A percentile compares a stretch with the other conserved stretches of the same genome.
Evolutionary conservation across 1,139 yeast species (phyloP).

Genomic region (Kurtzmaniella natalensis): DNA sequence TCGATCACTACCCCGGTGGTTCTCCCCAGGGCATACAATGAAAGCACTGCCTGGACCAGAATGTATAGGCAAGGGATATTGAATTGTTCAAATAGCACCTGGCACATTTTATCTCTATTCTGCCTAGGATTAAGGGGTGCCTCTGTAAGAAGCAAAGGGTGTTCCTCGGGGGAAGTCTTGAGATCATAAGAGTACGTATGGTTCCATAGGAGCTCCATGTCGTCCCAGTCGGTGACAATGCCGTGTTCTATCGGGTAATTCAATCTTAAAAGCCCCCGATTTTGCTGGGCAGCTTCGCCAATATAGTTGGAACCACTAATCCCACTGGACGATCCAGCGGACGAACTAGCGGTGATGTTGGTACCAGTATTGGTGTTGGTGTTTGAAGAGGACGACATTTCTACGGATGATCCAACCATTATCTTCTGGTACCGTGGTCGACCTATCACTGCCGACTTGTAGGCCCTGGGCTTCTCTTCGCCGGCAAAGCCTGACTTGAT

Average conservation of each 20-base stretch:
- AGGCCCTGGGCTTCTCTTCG: slow-evolving; percentile 70
- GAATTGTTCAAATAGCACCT: slow-evolving; percentile 77
- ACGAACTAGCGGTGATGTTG: slow-evolving; percentile 4
- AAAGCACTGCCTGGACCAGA: slow-evolving; percentile 77
- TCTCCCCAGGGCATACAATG: slow-evolving; percentile 83
- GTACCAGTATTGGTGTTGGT: slow-evolving; percentile 24
- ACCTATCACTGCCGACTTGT: slow-evolving; percentile 57
- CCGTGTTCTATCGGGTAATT: slow-evolving; percentile 80
- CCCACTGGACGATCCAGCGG: slow-evolving; percentile 6
- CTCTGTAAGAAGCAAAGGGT: slow-evolving; percentile 74
- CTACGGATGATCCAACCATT: slow-evolving; percentile 76
- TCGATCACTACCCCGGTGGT: slow-evolving; percentile 90
- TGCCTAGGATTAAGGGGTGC: slow-evolving; percentile 78
- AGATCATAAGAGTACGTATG: slow-evolving; percentile 58
- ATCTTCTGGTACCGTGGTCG: slow-evolving; percentile 77
- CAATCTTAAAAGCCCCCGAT: slow-evolving; percentile 69
- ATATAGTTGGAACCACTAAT: slow-evolving; percentile 46
- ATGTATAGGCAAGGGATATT: slow-evolving; percentile 85
- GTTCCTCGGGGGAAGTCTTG: slow-evolving; percentile 46
- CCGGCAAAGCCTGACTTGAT: slow-evolving; percentile 94
- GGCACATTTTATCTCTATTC: slow-evolving; percentile 72
- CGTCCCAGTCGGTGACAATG: slow-evolving; percentile 78
- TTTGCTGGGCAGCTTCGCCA: slow-evolving; percentile 69
- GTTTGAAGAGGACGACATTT: slow-evolving; percentile 11
- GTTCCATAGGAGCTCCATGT: slow-evolving; percentile 76